Conservation (phyloP, 352 stramenopile species). For the Pythium vanterpoolii region DNA sequence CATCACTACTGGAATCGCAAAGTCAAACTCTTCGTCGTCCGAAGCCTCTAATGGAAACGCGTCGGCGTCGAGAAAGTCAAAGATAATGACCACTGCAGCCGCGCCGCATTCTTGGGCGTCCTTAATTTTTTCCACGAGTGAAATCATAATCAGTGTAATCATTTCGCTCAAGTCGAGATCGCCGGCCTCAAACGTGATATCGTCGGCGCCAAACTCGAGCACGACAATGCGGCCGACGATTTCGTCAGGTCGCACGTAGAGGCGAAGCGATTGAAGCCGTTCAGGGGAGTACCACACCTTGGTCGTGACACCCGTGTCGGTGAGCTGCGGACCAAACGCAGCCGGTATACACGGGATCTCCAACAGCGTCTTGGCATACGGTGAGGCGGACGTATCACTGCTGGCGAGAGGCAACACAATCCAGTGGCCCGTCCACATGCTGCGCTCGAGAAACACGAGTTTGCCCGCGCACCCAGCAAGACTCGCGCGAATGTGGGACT, state of each 20-base stretch:
- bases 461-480: conserved; percentile 41
- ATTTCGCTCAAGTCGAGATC: conserved; percentile 56
- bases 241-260: conserved; percentile 70
- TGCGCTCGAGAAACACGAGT: conserved; percentile 53
- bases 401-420: conserved; percentile 27
- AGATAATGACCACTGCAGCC: conserved; percentile 51
- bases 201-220: conserved; percentile 60
- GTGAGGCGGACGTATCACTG: conserved; percentile 6
- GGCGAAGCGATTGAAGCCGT: conserved; percentile 48
- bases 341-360: conserved; percentile 61
- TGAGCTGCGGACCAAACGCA: conserved; percentile 45
- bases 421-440: conserved; percentile 54
- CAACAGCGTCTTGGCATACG: conserved; percentile 21
- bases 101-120: conserved; percentile 62
- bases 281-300: conserved; percentile 66
- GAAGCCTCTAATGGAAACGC: conserved; percentile 52
- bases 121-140: conserved; percentile 68
- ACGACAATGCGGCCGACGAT: conserved; percentile 63
- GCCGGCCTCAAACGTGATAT: conserved; percentile 49
- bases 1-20: conserved; percentile 67
- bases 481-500: conserved; percentile 43
- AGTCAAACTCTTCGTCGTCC: conserved; percentile 54
- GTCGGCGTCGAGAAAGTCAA: conserved; percentile 68
- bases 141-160: conserved; percentile 61
- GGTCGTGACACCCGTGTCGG: conserved; percentile 29